Percentiles rank a stretch among this genome's conserved stretches.
Evolutionary conservation across 2,329 filamentous ascomycete species (phyloP).

Genomic region (Botrytis squamosa): DNA sequence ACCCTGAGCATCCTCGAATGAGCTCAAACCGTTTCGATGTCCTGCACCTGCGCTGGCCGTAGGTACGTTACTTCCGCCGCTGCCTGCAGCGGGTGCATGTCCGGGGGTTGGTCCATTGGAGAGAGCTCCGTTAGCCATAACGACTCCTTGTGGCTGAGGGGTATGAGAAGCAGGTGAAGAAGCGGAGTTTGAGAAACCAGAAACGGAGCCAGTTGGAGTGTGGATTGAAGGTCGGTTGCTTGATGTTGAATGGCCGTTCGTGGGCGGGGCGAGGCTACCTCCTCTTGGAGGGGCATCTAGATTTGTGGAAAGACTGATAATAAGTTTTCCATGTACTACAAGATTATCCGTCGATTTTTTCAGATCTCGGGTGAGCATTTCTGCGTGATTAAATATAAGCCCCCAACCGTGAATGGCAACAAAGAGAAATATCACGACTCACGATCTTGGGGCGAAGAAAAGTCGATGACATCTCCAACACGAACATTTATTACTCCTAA

Average conservation of each 20-base stretch:
- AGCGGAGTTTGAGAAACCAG: conserved; percentile 30
- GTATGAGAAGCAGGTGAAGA: conserved; percentile 42
- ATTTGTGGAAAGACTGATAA: conserved; percentile 94
- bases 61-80: conserved; percentile 31
- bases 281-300: conserved; percentile 67
- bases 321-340: conserved; percentile 95
- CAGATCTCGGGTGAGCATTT: conserved; percentile 96
- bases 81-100: conserved; percentile 39
- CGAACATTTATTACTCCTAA: conserved; percentile 96
- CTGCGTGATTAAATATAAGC: conserved; percentile 44
- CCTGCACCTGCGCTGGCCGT: conserved; percentile 30
- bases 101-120: conserved; percentile 38
- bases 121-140: conserved; percentile 37
- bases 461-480: conserved; percentile 89
- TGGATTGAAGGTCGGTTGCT: conserved; percentile 36
- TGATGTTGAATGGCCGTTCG: conserved; percentile 32
- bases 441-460: conserved; percentile 91
- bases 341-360: conserved; percentile 98
- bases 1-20: conserved; percentile 95
- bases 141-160: conserved; percentile 31
- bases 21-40: conserved; percentile 64
- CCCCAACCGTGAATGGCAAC: conserved; percentile 21
- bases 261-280: conserved; percentile 39
- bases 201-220: conserved; percentile 37
- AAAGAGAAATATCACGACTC: conserved; percentile 40